Evolutionary conservation across 495 filamentous ascomycete species (phyloP), one percentile per base, ranked within the genome.

Genomic region (Penicillium lividum): DNA sequence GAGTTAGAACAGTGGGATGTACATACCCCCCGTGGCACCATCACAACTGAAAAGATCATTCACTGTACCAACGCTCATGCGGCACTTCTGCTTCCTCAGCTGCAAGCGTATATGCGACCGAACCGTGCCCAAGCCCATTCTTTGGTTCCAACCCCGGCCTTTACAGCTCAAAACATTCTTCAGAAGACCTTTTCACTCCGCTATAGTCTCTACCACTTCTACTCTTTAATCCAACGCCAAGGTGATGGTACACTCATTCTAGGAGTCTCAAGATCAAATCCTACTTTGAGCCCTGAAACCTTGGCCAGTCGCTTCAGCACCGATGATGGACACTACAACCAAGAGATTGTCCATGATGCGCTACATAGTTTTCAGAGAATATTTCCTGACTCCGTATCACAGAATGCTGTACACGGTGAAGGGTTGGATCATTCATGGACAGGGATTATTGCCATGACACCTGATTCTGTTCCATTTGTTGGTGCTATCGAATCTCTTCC

Each of bases 31-130:
- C 62, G 64, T 0, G 70, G 68, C 13, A 44, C 54, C 0, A 30
- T 73, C 0, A 57, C 51, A 1, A 53, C 64, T 6, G 63, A 71
- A 22, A 68, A 62, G 16, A 34, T 73, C 3, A 56, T 73, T 3
- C 70, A 73, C 36, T 73, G 70, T 48, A 71, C 68, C 6, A 73
- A 73, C 50, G 70, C 70, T 0, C 66, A 73, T 53, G 68, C 66
- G 2, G 70, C 68, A 1, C 54, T 65, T 1, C 42, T 73, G 11
- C 51, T 73, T 1, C 70, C 70, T 5, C 54, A 62, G 6, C 29
- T 73, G 6, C 60, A 69, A 11, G 27, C 59, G 4, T 69, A 59
- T 28, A 53, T 69, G 31, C 51, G 49, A 10, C 70, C 70, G 4
- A 70, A 70, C 40, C 68, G 70, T 8, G 68, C 66, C 0, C 70